Evolutionary conservation across 1,139 yeast genomes (phyloP).

Genomic region (Sugiyamaella grinbergsii): DNA sequence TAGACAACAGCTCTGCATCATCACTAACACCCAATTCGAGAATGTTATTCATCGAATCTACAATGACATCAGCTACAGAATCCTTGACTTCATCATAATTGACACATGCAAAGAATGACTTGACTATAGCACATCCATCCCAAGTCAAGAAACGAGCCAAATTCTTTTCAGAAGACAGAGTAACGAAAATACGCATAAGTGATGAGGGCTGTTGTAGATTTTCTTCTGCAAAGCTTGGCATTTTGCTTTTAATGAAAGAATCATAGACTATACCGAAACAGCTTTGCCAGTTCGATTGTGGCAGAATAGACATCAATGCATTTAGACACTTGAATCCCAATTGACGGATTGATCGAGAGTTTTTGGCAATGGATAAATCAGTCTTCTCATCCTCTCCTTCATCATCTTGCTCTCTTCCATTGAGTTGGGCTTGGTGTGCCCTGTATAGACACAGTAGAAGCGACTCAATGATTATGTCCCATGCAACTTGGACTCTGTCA

Average conservation of each 20-base stretch:
- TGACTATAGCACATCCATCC: slow-evolving; percentile 55
- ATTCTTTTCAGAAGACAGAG: slow-evolving; percentile 58
- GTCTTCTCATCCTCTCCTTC: slow-evolving; percentile 50
- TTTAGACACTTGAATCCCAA: slow-evolving; percentile 41
- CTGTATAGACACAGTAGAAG: slow-evolving; percentile 58
- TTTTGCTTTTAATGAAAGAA: slow-evolving; percentile 63
- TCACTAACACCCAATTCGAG: slow-evolving; percentile 40
- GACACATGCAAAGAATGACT: slow-evolving; percentile 58
- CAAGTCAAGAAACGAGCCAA: slow-evolving; percentile 52
- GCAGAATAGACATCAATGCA: slow-evolving; percentile 32
- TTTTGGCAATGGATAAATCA: slow-evolving; percentile 40
- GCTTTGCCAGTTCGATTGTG: slow-evolving; percentile 52
- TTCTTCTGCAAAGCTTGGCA: slow-evolving; percentile 67
- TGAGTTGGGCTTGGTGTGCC: slow-evolving; percentile 50
- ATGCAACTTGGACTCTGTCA: slow-evolving; percentile 53
- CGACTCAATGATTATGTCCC: slow-evolving; percentile 59
- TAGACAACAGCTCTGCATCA: slow-evolving; percentile 32
- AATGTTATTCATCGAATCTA: slow-evolving; percentile 59
- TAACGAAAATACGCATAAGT: slow-evolving; percentile 63
- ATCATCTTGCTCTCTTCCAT: slow-evolving; percentile 40
- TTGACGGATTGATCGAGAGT: slow-evolving; percentile 37
- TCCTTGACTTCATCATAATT: slow-evolving; percentile 64
- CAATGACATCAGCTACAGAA: slow-evolving; percentile 57
- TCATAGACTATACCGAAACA: slow-evolving; percentile 56
- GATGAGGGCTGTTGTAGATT: slow-evolving; percentile 85